Base-by-base conservation (phyloP, 768 basidiomycete species). In the Phylloporus rhodoxanthus region DNA sequence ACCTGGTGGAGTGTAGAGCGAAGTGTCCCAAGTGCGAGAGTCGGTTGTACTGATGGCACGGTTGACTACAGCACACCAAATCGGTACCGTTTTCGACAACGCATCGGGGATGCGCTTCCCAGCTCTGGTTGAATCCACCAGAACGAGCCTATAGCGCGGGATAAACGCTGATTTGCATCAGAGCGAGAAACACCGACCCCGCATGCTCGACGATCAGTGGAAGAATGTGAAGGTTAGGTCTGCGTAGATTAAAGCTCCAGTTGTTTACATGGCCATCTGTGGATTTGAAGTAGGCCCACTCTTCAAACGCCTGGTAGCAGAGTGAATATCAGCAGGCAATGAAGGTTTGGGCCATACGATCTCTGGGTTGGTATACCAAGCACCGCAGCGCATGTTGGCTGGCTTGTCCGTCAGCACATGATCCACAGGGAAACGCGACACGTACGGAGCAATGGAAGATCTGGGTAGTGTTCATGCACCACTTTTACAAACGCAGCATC, bases 91-190 rank as follows among this genome's bases (percentile, higher is more conserved):
- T 53, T 95, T 98, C 2, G 88, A 88, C 2, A 97, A 74, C 0
- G 94, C 91, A 55, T 98, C 95, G 1, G 95, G 95, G 42, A 95
- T 84, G 13, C 91, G 82, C 70, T 98, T 97, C 8, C 95, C 95
- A 20, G 90, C 75, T 20, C 95, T 74, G 0, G 95, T 96, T 0
- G 94, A 96, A 62, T 98, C 95, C 8, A 96, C 91, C 1, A 98
- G 69, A 33, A 96, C 71, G 29, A 94, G 66, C 0, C 92, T 94
- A 47, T 34, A 5, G 28, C 0, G 23, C 14, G 21, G 47, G 43
- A 42, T 50, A 17, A 43, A 19, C 3, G 32, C 7, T 23, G 43
- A 47, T 8, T 23, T 3, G 11, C 25, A 17, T 30, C 2, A 7
- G 21, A 8, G 19, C 10, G 3, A 23, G 7, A 38, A 39, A 43